A percentile compares a stretch with the other conserved stretches of the same genome.
These are phyloP conservation scores for Penicillium dipodomyicola DNA, from an alignment of 495 filamentous ascomycete genomes.

Conservation along the genomic window DNA sequence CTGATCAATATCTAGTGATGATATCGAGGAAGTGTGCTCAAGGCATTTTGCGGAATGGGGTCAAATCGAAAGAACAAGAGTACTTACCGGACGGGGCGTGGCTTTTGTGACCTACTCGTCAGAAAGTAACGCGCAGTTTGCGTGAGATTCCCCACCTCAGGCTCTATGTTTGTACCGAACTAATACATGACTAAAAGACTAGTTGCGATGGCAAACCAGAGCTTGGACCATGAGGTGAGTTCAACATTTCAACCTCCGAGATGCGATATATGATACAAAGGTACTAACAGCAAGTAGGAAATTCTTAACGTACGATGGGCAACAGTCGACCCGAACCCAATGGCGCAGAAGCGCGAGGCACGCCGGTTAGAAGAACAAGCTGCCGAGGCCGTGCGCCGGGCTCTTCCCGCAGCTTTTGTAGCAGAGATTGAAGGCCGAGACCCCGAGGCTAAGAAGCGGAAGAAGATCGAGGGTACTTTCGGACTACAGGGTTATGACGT, in stretches of 20 bases:
- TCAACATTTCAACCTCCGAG: background rate
- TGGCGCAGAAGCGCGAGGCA: conserved; percentile 90
- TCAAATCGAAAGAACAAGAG: conserved; percentile 70
- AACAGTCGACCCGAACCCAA: conserved; percentile 91
- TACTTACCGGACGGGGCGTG: conserved; percentile 88
- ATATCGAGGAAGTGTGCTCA: conserved; percentile 94
- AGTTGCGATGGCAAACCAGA: conserved; percentile 88
- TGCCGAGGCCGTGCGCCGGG: conserved; percentile 88
- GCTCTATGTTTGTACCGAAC: background rate
- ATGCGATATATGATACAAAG: background rate
- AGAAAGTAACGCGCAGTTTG: conserved; percentile 84
- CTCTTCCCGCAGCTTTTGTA: conserved; percentile 88
- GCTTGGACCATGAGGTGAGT: conserved; percentile 64
- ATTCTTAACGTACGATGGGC: conserved; percentile 97
- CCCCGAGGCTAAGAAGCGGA: conserved; percentile 77
- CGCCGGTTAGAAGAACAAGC: conserved; percentile 92
- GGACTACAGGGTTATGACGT: conserved; percentile 90
- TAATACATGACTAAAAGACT: conserved; percentile 44
- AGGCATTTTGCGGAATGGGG: conserved; percentile 95
- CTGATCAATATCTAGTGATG: conserved; percentile 48
- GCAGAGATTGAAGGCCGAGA: conserved; percentile 92
- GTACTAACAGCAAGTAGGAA: conserved; percentile 47
- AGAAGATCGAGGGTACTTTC: conserved; percentile 87
- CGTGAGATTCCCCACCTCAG: conserved; percentile 22
- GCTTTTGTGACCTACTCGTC: conserved; percentile 71